A percentile compares a stretch with the other conserved stretches of the same genome.
These are phyloP conservation scores for Scenedesmus sp. DNA, from an alignment of 163 green algal species.

Conservation along the genomic window DNA sequence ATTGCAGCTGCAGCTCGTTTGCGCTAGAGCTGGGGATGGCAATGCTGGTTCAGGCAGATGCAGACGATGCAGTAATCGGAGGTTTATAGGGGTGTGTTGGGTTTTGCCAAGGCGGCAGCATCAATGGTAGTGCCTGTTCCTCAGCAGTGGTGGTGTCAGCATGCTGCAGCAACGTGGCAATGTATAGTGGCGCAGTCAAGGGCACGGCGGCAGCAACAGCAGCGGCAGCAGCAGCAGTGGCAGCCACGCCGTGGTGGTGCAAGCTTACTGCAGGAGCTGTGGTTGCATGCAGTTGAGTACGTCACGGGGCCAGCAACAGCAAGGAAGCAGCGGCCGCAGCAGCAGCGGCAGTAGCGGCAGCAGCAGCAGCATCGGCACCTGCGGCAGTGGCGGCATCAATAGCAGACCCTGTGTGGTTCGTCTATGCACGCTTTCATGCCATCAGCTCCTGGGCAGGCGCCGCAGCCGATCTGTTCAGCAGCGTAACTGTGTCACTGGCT, in stretches of 20 bases:
- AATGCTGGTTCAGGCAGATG: too few species aligned
- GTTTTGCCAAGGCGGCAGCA: background rate
- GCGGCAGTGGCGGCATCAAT: background rate
- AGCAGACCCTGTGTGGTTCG: too few species aligned
- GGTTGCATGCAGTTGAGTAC: background rate
- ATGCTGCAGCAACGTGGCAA: background rate
- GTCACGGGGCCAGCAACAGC: background rate
- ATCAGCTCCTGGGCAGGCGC: too few species aligned
- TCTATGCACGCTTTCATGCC: too few species aligned
- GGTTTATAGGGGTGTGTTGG: too few species aligned
- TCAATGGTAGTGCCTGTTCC: background rate
- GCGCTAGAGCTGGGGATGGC: too few species aligned
- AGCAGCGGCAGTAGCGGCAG: background rate
- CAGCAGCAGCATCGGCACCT: background rate
- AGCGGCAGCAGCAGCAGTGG: conserved; percentile 21
- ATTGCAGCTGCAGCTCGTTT: too few species aligned
- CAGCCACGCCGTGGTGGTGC: background rate
- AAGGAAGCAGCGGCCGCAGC: background rate
- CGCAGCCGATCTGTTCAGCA: too few species aligned
- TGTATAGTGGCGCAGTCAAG: too few species aligned
- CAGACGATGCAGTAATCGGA: too few species aligned
- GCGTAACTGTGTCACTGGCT: too few species aligned
- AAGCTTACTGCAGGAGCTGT: background rate
- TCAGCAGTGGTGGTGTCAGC: background rate
- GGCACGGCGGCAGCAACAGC: background rate